These are phyloP conservation scores for Suillus americanus DNA, from an alignment of 768 basidiomycete species.

Conservation along the genomic window DNA sequence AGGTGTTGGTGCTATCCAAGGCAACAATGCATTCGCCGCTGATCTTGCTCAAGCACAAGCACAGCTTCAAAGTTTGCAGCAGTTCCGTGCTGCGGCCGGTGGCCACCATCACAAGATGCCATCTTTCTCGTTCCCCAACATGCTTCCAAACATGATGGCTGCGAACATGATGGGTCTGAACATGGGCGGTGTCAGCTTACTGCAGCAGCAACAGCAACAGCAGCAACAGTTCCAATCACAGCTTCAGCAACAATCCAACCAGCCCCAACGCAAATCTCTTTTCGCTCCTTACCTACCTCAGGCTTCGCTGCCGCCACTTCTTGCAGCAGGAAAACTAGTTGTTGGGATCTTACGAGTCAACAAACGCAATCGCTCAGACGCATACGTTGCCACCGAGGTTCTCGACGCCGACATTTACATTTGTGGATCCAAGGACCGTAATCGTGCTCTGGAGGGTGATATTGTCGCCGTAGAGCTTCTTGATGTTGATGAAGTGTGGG, in stretches of 20 bases:
- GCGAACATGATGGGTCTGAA: constrained; percentile 94
- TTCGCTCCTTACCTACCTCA: constrained; percentile 99
- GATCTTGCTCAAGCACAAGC: constrained; percentile 97
- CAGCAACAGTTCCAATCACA: constrained; percentile 86
- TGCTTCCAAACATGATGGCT: constrained; percentile 97
- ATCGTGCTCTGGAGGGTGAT: constrained; percentile 96
- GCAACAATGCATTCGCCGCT: constrained; percentile 63
- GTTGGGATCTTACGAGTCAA: constrained; percentile 97
- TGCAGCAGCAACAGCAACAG: constrained; percentile 86
- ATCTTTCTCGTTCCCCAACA: constrained; percentile 97
- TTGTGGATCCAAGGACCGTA: constrained; percentile 97
- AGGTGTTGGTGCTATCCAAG: constrained; percentile 67
- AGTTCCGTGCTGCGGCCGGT: constrained; percentile 93
- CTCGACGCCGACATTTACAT: constrained; percentile 99
- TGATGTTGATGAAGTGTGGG: constrained; percentile 97
- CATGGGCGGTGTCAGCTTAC: constrained; percentile 76
- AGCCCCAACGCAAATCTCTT: constrained; percentile 95
- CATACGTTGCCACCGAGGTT: constrained; percentile 97
- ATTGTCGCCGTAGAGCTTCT: constrained; percentile 97
- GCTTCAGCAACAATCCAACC: constrained; percentile 86
- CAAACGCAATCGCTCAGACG: constrained; percentile 97
- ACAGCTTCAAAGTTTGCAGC: constrained; percentile 92
- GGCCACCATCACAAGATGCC: constrained; percentile 97
- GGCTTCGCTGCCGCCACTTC: constrained; percentile 92
- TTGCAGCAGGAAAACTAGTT: constrained; percentile 96